Base-by-base conservation (phyloP, 306 rosid species). In the Fragaria ananassa region DNA sequence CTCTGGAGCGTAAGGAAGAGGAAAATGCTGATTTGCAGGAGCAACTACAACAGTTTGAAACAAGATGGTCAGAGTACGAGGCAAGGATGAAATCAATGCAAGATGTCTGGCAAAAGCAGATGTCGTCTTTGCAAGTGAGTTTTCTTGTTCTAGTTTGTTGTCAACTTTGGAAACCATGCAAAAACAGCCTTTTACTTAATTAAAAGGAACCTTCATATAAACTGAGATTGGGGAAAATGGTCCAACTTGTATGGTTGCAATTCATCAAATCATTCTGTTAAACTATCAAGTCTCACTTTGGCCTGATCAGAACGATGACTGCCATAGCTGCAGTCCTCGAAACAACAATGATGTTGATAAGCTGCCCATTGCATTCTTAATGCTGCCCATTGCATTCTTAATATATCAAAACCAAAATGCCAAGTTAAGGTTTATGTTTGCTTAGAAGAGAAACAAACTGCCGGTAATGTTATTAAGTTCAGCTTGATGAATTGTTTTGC, bases 91-190 rank as follows among this genome's bases (percentile, higher is more conserved):
- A 89, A 83, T 80, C 96, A 60, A 91, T 91, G 99, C 98, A 96
- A 86, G 97, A 92, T 17, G 81, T 79, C 87, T 96, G 98, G 98
- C 97, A 93, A 86, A 91, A 81, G 83, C 98, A 96, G 84, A 96
- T 91, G 99, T 68, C 83, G 34, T 96, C 99, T 77, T 86, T 96
- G 91, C 99, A 96, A 75, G 99, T 96, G 85, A 82, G 96, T 87
- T 81, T 82, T 76, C 74, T 47, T 74, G 76, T 80, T 65, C 70
- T 69, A 79, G 46, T 56, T 49, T 81, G 44, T 13, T 21, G 12
- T 68, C n/a, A 74, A 61, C 41, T 80, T n/a, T 18, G 53, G 10
- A 73, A n/a, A 3, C 19, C 31, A 35, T 66, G 70, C 70, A 31
- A 50, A 31, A 45, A 54, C 34, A 12, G 11, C 25, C 10, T 14